Evolutionary conservation across 306 rosid species (phyloP).

Genomic region (Medicago arabica): DNA sequence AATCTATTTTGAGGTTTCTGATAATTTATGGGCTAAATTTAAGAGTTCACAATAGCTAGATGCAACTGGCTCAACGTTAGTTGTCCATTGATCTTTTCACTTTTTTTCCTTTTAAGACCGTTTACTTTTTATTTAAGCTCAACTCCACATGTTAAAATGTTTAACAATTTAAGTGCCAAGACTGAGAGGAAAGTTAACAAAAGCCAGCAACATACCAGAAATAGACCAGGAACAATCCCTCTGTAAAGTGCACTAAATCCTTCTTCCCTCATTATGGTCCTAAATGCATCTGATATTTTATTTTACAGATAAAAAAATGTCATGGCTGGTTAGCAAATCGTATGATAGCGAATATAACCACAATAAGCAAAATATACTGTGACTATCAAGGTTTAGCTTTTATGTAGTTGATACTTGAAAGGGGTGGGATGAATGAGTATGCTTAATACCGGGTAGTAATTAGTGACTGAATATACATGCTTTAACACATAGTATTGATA

Average conservation of each 20-base stretch:
- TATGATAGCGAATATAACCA: constrained; percentile 24
- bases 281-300: constrained; percentile 82
- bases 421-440: constrained; percentile 14
- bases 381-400: constrained; percentile 18
- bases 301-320: constrained; percentile 34
- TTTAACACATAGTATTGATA: background rate
- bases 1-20: constrained; percentile 10
- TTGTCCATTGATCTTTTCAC: background rate
- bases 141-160: background rate
- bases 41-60: constrained; percentile 14
- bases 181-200: constrained; percentile 32
- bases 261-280: constrained; percentile 88
- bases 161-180: constrained; percentile 20
- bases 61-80: background rate
- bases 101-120: background rate
- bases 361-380: constrained; percentile 23
- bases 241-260: constrained; percentile 80
- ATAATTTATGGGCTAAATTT: constrained; percentile 6
- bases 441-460: constrained; percentile 14
- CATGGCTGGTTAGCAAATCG: constrained; percentile 34
- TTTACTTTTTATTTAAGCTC: constrained; percentile 28
- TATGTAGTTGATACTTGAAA: constrained; percentile 19
- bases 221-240: constrained; percentile 86
- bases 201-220: constrained; percentile 71
- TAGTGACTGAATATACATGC: constrained; percentile 21